A percentile compares a stretch with the other conserved stretches of the same genome.
phyloP scores from a whole-genome alignment of 345 rosid genomes.

The Atalantia buxifolia region DNA sequence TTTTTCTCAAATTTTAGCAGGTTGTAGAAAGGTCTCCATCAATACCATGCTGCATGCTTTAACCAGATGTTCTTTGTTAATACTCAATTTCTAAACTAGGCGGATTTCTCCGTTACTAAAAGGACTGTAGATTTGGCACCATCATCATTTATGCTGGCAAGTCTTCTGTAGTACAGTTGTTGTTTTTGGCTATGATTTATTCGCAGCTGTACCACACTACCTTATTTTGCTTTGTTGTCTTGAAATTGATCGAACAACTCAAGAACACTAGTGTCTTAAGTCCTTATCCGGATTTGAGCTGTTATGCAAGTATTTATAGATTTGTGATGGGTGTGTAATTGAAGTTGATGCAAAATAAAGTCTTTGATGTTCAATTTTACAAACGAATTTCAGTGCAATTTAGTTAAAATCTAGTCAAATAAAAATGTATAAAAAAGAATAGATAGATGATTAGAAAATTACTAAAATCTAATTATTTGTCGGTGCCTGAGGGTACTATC shows the following conservation, averaged over 20 bases:
- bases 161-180: neutral
- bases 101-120: neutral
- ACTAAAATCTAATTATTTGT: too few species aligned
- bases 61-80: neutral
- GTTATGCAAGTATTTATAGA: neutral
- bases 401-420: too few species aligned
- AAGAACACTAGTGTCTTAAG: neutral
- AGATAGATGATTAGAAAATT: too few species aligned
- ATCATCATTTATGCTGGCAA: neutral
- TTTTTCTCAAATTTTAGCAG: too few species aligned
- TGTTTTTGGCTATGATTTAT: neutral
- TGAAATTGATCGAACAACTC: neutral
- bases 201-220: neutral
- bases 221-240: neutral
- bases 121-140: neutral
- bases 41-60: neutral
- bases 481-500: too few species aligned
- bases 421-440: too few species aligned
- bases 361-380: neutral
- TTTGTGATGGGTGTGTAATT: neutral
- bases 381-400: neutral
- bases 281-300: neutral
- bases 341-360: neutral
- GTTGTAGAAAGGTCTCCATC: neutral
- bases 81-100: neutral